Conservation (phyloP, 2,329 filamentous ascomycete species). For the Laburnicola sp. region DNA sequence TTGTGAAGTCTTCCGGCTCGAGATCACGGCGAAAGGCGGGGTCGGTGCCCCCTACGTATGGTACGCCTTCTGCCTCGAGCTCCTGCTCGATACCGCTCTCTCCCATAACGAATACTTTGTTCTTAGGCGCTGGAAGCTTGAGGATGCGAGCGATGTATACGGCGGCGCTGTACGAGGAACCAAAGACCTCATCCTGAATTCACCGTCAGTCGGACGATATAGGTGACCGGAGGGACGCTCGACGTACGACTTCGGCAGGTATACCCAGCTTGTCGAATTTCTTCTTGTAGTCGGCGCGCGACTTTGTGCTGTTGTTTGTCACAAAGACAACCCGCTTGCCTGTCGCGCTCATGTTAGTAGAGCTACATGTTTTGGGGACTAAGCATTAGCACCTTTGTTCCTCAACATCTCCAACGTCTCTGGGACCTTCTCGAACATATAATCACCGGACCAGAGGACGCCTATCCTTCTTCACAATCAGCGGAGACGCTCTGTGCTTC, state of each 20-base stretch:
- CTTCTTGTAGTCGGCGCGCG: constrained; percentile 86
- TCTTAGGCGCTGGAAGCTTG: constrained; percentile 73
- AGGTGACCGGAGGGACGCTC: background rate
- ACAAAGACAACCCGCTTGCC: constrained; percentile 95
- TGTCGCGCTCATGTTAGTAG: constrained; percentile 39
- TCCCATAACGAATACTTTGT: constrained; percentile 92
- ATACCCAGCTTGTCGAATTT: constrained; percentile 85
- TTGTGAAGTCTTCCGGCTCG: constrained; percentile 75
- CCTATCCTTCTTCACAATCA: constrained; percentile 63
- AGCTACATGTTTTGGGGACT: background rate
- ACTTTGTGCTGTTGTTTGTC: constrained; percentile 99
- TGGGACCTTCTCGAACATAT: constrained; percentile 80
- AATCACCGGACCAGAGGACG: constrained; percentile 94
- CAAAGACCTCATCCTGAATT: constrained; percentile 83
- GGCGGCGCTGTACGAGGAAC: constrained; percentile 90
- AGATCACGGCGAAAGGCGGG: constrained; percentile 76
- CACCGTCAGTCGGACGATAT: constrained; percentile 6
- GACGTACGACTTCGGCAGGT: constrained; percentile 64
- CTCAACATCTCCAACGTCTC: constrained; percentile 84
- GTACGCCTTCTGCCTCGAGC: constrained; percentile 75
- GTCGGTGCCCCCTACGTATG: constrained; percentile 86
- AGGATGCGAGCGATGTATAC: constrained; percentile 96
- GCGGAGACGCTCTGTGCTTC: constrained; percentile 11
- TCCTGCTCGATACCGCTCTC: constrained; percentile 91
- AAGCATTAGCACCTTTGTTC: constrained; percentile 64